A percentile compares a stretch with the other conserved stretches of the same genome.
phyloP scores from a whole-genome alignment of 306 rosid genomes.

The Casuarina glauca region DNA sequence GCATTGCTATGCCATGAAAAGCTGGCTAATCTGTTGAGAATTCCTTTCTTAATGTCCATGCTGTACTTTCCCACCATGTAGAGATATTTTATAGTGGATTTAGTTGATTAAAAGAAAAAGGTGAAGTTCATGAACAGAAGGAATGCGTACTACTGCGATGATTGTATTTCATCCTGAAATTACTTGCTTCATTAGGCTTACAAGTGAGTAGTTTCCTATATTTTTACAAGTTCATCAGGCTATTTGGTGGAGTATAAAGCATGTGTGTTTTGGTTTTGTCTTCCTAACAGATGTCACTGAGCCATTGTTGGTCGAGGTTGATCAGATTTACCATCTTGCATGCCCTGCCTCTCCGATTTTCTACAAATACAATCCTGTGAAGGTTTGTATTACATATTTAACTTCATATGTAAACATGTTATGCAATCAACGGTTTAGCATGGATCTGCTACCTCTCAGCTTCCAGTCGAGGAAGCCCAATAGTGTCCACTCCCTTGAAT shows the following conservation, averaged over 20 bases:
- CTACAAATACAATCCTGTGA: conserved; percentile 95
- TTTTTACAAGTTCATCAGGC: neutral
- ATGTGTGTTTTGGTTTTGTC: neutral
- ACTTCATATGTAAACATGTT: neutral
- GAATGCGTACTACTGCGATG: neutral
- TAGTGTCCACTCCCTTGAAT: neutral
- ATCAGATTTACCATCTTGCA: conserved; percentile 94
- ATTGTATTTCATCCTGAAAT: neutral
- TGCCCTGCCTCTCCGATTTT: conserved; percentile 98
- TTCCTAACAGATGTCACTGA: conserved; percentile 74
- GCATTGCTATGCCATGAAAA: neutral
- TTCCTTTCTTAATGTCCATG: neutral
- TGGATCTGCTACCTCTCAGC: neutral
- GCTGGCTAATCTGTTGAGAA: neutral
- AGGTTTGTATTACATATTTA: conserved; percentile 47
- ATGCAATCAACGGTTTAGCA: neutral
- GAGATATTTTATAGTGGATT: neutral
- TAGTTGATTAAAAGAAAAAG: neutral
- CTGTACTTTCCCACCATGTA: neutral
- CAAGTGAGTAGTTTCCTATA: neutral
- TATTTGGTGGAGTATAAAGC: neutral
- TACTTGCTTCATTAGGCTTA: neutral
- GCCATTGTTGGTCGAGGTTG: conserved; percentile 84
- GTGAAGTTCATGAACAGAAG: neutral
- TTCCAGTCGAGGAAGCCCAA: neutral